A percentile compares a stretch with the other conserved stretches of the same genome.
Evolutionary conservation across 768 basidiomycete species (phyloP).

Genomic region (Mycena sanguinolenta): DNA sequence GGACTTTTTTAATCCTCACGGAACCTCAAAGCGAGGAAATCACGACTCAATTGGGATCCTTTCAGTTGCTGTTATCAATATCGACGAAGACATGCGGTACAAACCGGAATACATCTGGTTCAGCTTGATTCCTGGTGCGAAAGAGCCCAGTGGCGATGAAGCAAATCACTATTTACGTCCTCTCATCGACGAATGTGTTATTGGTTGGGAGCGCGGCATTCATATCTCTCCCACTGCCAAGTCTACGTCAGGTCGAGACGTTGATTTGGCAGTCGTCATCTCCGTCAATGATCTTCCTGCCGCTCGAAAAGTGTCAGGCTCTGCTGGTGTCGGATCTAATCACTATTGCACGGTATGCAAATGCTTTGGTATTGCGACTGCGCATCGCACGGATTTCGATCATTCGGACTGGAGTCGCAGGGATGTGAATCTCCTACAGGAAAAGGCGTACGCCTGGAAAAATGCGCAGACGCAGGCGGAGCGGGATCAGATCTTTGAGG

Average conservation of each 20-base stretch:
- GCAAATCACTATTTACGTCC: slow-evolving; percentile 22
- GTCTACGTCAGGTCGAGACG: slow-evolving; percentile 13
- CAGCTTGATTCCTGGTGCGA: slow-evolving; percentile 47
- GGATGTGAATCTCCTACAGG: slow-evolving; percentile 28
- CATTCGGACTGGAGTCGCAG: slow-evolving; percentile 32
- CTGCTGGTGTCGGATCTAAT: slow-evolving; percentile 40
- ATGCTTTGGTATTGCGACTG: slow-evolving; percentile 28
- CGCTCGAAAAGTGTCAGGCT: slow-evolving; percentile 43
- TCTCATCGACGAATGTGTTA: slow-evolving; percentile 45
- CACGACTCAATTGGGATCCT: slow-evolving; percentile 49
- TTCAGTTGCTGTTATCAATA: slow-evolving; percentile 48
- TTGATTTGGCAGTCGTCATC: slow-evolving; percentile 24
- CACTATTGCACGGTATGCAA: slow-evolving; percentile 50
- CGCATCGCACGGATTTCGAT: slow-evolving; percentile 32
- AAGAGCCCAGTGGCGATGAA: slow-evolving; percentile 37
- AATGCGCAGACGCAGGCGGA: slow-evolving; percentile 33
- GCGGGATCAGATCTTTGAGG: slow-evolving; percentile 35
- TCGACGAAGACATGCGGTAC: slow-evolving; percentile 45
- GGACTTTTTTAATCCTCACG: slow-evolving; percentile 52
- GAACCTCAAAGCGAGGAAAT: slow-evolving; percentile 41
- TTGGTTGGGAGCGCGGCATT: slow-evolving; percentile 38
- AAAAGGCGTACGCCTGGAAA: slow-evolving; percentile 39
- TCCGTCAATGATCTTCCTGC: slow-evolving; percentile 49
- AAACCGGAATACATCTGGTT: slow-evolving; percentile 48
- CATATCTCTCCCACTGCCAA: slow-evolving; percentile 38